Conservation (phyloP, 2,329 filamentous ascomycete species). For the Cryphonectria japonica region DNA sequence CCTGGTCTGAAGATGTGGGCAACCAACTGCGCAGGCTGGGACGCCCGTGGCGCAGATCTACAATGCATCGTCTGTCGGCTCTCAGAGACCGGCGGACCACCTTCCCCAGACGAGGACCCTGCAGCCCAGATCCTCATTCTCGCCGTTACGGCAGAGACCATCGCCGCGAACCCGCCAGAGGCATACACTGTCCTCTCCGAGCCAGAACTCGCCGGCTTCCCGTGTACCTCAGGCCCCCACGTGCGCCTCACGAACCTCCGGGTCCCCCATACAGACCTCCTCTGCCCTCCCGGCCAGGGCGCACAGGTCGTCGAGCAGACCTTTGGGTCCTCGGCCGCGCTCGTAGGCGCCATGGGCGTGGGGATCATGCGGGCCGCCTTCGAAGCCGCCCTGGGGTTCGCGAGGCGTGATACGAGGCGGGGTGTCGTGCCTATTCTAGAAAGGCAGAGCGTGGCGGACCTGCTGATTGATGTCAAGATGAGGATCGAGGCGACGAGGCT, state of each 20-base stretch:
- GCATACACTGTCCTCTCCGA: constrained; percentile 53
- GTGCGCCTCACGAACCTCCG: constrained; percentile 51
- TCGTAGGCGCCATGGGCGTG: constrained; percentile 59
- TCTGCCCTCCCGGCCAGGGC: constrained; percentile 48
- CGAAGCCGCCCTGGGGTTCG: constrained; percentile 54
- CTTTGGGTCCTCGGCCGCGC: constrained; percentile 49
- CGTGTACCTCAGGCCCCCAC: constrained; percentile 53
- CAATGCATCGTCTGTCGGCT: constrained; percentile 26
- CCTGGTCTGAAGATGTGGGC: constrained; percentile 22
- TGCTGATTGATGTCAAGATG: constrained; percentile 41
- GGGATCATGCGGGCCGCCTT: constrained; percentile 58
- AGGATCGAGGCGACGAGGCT: constrained; percentile 32
- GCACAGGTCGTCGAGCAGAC: constrained; percentile 46
- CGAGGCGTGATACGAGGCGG: constrained; percentile 49
- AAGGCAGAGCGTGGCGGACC: constrained; percentile 54
- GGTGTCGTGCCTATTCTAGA: constrained; percentile 50
- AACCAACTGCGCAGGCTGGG: constrained; percentile 26
- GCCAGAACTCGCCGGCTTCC: constrained; percentile 49
- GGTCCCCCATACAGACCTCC: constrained; percentile 51
- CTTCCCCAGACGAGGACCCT: constrained; percentile 3
- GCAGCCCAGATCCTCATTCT: constrained; percentile 48
- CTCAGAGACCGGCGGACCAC: background rate
- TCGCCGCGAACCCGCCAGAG: constrained; percentile 46
- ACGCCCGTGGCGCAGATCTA: constrained; percentile 22
- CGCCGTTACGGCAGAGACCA: constrained; percentile 51